phyloP scores from a whole-genome alignment of 495 filamentous ascomycete species.

The Lepidopterella palustris region DNA sequence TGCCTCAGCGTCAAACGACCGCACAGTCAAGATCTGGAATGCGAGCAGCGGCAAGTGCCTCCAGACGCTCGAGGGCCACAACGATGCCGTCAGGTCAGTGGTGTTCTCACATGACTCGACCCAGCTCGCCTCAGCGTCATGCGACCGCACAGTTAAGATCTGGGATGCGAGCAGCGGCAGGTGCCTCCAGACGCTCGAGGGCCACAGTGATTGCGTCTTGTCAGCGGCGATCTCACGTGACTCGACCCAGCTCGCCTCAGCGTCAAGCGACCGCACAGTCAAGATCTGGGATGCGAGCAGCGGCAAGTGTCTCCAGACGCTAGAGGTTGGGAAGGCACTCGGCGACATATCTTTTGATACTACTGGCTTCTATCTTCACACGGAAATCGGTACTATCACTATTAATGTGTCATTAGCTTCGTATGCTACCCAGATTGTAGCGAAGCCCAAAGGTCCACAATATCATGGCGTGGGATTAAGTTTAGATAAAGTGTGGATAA shows the following conservation, averaged over 20 bases:
- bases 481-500: not conserved
- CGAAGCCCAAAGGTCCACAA: not conserved
- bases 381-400: too few relatives aligned
- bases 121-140: not conserved
- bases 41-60: not conserved
- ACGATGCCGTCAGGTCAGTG: not conserved
- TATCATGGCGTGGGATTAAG: not conserved
- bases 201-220: constrained; percentile 1
- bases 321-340: too few relatives aligned
- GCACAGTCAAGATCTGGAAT: too few relatives aligned
- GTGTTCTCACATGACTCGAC: not conserved
- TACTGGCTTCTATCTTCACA: too few relatives aligned
- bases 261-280: too few relatives aligned
- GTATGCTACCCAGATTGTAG: not conserved
- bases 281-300: too few relatives aligned
- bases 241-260: too few relatives aligned
- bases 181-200: not conserved
- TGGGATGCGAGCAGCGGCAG: not conserved
- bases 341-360: too few relatives aligned
- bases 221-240: constrained; percentile 23
- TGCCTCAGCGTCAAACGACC: not conserved
- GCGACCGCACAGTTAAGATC: not conserved
- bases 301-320: too few relatives aligned
- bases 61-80: not conserved
- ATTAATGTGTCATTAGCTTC: too few relatives aligned